A percentile compares a stretch with the other conserved stretches of the same genome.
These are phyloP conservation scores for Neoarthrinium moseri DNA, from an alignment of 2,329 filamentous ascomycete species.

Conservation along the genomic window DNA sequence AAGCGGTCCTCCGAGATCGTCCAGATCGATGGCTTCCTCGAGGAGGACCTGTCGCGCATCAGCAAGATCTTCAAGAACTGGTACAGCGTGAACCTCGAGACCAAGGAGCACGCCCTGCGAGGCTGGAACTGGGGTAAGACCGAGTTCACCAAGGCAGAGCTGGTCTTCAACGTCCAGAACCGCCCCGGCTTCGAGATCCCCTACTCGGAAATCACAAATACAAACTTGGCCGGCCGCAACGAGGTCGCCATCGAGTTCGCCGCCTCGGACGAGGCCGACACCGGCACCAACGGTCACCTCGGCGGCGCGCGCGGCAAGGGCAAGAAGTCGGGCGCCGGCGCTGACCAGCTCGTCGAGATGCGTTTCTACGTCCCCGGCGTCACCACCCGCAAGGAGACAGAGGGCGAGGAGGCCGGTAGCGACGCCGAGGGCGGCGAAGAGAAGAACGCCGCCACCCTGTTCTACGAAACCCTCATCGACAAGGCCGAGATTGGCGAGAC, in stretches of 20 bases:
- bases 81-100: constrained; percentile 92
- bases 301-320: constrained; percentile 75
- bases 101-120: constrained; percentile 88
- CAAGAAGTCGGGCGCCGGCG: constrained; percentile 84
- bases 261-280: constrained; percentile 67
- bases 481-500: constrained; percentile 99
- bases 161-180: constrained; percentile 96
- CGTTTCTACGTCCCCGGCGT: constrained; percentile 97
- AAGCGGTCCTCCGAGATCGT: constrained; percentile 82
- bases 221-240: constrained; percentile 94
- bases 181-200: constrained; percentile 94
- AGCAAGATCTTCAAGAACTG: constrained; percentile 95
- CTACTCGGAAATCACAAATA: constrained; percentile 96
- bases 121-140: constrained; percentile 99
- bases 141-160: constrained; percentile 92
- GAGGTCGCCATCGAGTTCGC: constrained; percentile 96
- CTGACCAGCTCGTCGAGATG: constrained; percentile 96
- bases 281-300: constrained; percentile 70
- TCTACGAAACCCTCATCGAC: constrained; percentile 96
- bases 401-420: constrained; percentile 71
- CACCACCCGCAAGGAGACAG: constrained; percentile 72
- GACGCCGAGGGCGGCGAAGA: constrained; percentile 74
- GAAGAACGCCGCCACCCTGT: constrained; percentile 93
- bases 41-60: constrained; percentile 90
- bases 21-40: constrained; percentile 91